A percentile compares a stretch with the other conserved stretches of the same genome.
Evolutionary conservation across 2,329 filamentous ascomycete species (phyloP).

Genomic region (Niveomyces coronatus): DNA sequence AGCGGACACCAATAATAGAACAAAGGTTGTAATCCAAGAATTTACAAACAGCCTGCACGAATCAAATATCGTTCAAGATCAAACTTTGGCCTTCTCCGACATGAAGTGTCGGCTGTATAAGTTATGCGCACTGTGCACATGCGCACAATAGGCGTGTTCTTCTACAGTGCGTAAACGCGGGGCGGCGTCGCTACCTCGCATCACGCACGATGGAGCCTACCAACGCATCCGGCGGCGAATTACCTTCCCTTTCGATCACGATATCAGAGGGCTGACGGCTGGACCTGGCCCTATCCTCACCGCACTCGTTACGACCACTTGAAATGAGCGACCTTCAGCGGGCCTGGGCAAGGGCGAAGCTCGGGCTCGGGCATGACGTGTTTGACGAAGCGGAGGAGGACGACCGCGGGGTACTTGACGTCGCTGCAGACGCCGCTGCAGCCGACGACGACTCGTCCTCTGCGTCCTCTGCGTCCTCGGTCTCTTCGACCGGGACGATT

Average conservation of each 20-base stretch:
- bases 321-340: slow-evolving; percentile 73
- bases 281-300: slow-evolving; percentile 7
- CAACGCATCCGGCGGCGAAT: not conserved
- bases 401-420: slow-evolving; percentile 36
- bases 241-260: not conserved
- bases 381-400: slow-evolving; percentile 45
- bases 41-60: too few species aligned
- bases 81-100: too few species aligned
- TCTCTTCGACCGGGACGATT: slow-evolving; percentile 87
- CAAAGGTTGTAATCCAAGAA: too few species aligned
- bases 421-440: slow-evolving; percentile 32
- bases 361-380: slow-evolving; percentile 43
- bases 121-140: slow-evolving; percentile 1
- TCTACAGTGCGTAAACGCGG: slow-evolving; percentile 7
- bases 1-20: too few species aligned
- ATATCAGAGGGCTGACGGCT: slow-evolving; percentile 6
- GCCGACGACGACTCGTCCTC: slow-evolving; percentile 58
- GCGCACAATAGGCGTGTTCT: not conserved
- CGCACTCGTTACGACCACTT: too few species aligned
- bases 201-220: not conserved
- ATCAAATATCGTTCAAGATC: too few species aligned
- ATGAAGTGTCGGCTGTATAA: too few species aligned
- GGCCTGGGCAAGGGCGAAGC: slow-evolving; percentile 66
- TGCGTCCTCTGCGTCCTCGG: slow-evolving; percentile 55
- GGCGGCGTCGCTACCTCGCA: slow-evolving; percentile 3